Evolutionary conservation across 306 rosid species (phyloP), one percentile per base, ranked within the genome.

Genomic region (Cicer judaicum): DNA sequence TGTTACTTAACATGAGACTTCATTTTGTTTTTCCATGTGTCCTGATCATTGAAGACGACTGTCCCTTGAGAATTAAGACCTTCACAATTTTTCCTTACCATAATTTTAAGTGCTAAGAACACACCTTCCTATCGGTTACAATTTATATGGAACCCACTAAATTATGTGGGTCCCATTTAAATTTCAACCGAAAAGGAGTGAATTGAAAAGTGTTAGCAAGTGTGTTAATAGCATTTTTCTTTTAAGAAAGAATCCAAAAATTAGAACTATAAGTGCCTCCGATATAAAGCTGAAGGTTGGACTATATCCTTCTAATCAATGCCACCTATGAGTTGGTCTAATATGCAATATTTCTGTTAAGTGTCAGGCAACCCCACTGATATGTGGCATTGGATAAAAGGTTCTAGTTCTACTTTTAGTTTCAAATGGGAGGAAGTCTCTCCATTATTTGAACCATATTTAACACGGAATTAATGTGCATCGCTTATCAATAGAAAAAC

Each of bases 401-500:
- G 18, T 69, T 52, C 48, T 1, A 2, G 38, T 50, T 53, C 11
- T 21, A 54, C 10, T 6, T 21, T 47, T 8, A 18, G 76, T 4
- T 4, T 54, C 42, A 6, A 42, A 43, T 42, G 42, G 50, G 47
- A 29, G 12, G 29, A 40, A 53, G 36, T 6, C 44, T 7, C 2
- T 70, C 29, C 64, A 53, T 10, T 36, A 8, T 18, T 53, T 54
- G 42, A 40, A 72, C 66, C 42, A 39, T 49, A 42, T 41, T 18
- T 18, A 9, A 24, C 39, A 12, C 24, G 74, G 12, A 44, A 3
- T 44, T 11, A 67, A 46, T 40, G 50, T 19, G 24, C 16, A 15
- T 41, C 34, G 14, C 53, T 64, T 9, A 59, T 59, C 41, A 29
- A 29, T 29, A 29, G 36, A 29, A 13, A 48, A 48, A 2, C 29